Evolutionary conservation across 352 stramenopile species (phyloP).

Genomic region (Phytophthora sojae): DNA sequence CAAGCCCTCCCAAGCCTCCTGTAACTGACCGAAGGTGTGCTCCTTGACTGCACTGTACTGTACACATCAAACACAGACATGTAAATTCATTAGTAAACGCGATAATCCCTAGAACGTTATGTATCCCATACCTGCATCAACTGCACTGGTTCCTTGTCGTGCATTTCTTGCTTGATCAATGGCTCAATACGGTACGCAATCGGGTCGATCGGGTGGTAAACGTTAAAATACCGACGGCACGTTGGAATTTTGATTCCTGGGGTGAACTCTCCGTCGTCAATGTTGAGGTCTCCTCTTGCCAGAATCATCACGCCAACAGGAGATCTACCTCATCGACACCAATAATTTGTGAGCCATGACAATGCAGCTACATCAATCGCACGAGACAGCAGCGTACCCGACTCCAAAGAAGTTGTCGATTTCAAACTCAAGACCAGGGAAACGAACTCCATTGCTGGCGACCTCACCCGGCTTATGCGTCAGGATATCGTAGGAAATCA

Average conservation of each 20-base stretch:
- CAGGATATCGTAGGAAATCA: conserved; percentile 94
- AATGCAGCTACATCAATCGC: too few species aligned
- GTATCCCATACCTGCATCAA: conserved; percentile 63
- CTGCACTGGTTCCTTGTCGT: conserved; percentile 85
- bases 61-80: background rate
- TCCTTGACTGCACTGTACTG: conserved; percentile 72
- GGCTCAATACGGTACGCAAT: conserved; percentile 93
- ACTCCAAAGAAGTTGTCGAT: conserved; percentile 90
- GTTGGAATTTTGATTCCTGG: conserved; percentile 83
- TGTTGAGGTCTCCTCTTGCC: conserved; percentile 79
- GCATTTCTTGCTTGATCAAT: conserved; percentile 90
- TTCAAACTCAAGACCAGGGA: conserved; percentile 83
- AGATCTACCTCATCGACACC: conserved; percentile 48
- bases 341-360: conserved; percentile 8
- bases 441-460: conserved; percentile 73
- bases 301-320: conserved; percentile 88
- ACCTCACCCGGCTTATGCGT: conserved; percentile 75
- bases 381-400: conserved; percentile 48
- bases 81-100: background rate
- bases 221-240: conserved; percentile 90
- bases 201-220: conserved; percentile 93
- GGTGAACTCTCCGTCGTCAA: conserved; percentile 78
- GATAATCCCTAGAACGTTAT: background rate
- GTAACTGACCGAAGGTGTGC: conserved; percentile 77
- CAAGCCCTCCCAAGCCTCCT: conserved; percentile 77